Base-by-base conservation (phyloP, 352 stramenopile species). In the Phytophthora chlamydospora region DNA sequence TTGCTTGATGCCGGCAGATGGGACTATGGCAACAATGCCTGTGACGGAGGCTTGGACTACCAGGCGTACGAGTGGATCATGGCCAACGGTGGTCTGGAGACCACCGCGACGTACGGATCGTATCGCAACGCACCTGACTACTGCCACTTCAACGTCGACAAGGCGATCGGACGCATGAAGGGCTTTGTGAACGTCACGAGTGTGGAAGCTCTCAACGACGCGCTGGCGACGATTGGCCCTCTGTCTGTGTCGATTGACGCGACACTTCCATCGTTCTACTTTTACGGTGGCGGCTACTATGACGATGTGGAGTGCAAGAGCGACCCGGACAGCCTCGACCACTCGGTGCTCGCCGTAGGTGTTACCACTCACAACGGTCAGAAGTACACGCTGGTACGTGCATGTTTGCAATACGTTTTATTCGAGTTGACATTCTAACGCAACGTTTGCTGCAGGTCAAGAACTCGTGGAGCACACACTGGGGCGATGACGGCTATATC, bases 391-490 rank as follows among this genome's bases (percentile, higher is more conserved):
- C 75, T 98, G 61, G 88, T 77, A 72, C 57, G 63, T 21, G 32
- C 0, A n/a, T 45, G 35, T 17, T 31, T 11, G n/a, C 19, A 35
- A 21, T 27, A 33, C 3, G 12, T 39, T 45, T 58, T 2, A 14
- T 36, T 14, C 12, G 48, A 43, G 9, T 36, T 17, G 32, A 38
- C 0, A 4, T 33, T 53, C 6, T 31, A 33, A 9, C 40, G 41
- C 47, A 19, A 19, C 29, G 16, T 47, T 34, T 27, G 7, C 16
- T 67, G 11, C 41, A 76, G 69, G 44, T 98, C 46, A 98, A 98
- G 75, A 98, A 98, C 70, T 97, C 88, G 57, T 98, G 95, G 95
- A 96, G 87, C 66, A 95, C 80, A 33, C 82, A 93, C 56, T 98
- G 95, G 95, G 95, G 95, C 38, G 95, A 98, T 52, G 73, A 96